phyloP scores from a whole-genome alignment of 495 filamentous ascomycete species.

The Aspergillus cavernicola region DNA sequence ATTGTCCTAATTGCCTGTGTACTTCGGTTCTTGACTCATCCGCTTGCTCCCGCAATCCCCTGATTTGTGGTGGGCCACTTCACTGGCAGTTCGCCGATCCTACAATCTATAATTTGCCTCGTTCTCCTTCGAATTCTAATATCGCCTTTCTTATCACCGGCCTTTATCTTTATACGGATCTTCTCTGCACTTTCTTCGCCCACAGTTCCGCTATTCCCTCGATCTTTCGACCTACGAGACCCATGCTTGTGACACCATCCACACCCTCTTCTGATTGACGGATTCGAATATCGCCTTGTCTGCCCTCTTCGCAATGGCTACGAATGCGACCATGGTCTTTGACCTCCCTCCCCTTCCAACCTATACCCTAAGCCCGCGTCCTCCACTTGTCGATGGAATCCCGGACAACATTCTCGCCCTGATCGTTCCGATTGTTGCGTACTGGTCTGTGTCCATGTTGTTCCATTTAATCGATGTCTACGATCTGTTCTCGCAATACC shows the following conservation, averaged over 20 bases:
- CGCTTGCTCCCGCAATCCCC: slow-evolving; percentile 6
- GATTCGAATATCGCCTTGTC: neutral
- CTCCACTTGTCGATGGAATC: slow-evolving; percentile 70
- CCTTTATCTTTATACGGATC: slow-evolving; percentile 1
- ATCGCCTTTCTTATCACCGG: neutral
- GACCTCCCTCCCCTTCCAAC: slow-evolving; percentile 74
- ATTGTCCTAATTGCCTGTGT: neutral
- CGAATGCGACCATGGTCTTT: slow-evolving; percentile 38
- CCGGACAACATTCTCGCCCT: slow-evolving; percentile 74
- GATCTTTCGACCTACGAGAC: neutral
- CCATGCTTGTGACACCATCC: slow-evolving; percentile 8
- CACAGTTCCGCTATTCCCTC: neutral
- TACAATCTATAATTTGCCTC: slow-evolving; percentile 7
- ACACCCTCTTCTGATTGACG: slow-evolving; percentile 1
- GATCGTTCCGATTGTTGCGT: slow-evolving; percentile 73
- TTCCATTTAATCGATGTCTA: slow-evolving; percentile 82
- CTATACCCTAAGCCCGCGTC: slow-evolving; percentile 63
- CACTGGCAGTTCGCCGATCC: slow-evolving; percentile 4
- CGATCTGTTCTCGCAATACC: slow-evolving; percentile 80
- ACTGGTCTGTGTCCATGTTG: slow-evolving; percentile 82
- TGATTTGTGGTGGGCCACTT: slow-evolving; percentile 10
- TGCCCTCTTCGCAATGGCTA: slow-evolving; percentile 28
- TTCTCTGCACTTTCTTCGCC: neutral
- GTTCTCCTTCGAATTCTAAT: neutral
- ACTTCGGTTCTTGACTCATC: neutral